phyloP scores from a whole-genome alignment of 495 filamentous ascomycete genomes.

The Geopyxis carbonaria region DNA sequence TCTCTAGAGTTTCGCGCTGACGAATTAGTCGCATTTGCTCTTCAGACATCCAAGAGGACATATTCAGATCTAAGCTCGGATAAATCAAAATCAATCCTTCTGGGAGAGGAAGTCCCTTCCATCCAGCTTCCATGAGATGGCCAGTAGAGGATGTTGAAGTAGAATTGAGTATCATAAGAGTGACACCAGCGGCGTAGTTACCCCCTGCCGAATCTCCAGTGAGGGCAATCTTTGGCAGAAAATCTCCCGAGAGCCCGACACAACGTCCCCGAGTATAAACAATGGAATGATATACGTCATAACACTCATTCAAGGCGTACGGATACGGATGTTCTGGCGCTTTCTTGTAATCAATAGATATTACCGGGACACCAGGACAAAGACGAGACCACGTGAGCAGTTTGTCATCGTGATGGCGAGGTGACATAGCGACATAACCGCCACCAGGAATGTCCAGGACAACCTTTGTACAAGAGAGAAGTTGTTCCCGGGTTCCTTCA shows the following conservation, averaged over 20 bases:
- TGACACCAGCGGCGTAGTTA: conserved; percentile 66
- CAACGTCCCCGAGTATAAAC: conserved; percentile 60
- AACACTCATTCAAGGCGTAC: conserved; percentile 89
- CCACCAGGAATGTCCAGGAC: conserved; percentile 86
- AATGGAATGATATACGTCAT: conserved; percentile 77
- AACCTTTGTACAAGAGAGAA: conserved; percentile 62
- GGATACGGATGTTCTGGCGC: conserved; percentile 92
- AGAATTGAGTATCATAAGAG: conserved; percentile 74
- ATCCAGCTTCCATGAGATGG: conserved; percentile 29
- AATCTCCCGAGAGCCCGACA: conserved; percentile 60
- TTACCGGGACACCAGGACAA: conserved; percentile 56
- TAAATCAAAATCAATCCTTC: conserved; percentile 76
- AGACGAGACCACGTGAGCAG: conserved; percentile 77
- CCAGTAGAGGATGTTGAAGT: conserved; percentile 33
- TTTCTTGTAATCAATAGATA: conserved; percentile 87
- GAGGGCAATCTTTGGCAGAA: conserved; percentile 55
- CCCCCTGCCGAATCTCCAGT: conserved; percentile 89
- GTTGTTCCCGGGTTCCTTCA: conserved; percentile 61
- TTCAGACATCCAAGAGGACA: conserved; percentile 98
- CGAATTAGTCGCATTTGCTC: conserved; percentile 92
- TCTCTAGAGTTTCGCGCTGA: conserved; percentile 57
- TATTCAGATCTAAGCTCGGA: conserved; percentile 82
- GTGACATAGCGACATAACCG: conserved; percentile 90
- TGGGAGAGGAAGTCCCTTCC: conserved; percentile 45
- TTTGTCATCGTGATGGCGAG: conserved; percentile 80